These are phyloP conservation scores for Magnusiomyces fungicola DNA, from an alignment of 1,139 yeast species.

Conservation along the genomic window DNA sequence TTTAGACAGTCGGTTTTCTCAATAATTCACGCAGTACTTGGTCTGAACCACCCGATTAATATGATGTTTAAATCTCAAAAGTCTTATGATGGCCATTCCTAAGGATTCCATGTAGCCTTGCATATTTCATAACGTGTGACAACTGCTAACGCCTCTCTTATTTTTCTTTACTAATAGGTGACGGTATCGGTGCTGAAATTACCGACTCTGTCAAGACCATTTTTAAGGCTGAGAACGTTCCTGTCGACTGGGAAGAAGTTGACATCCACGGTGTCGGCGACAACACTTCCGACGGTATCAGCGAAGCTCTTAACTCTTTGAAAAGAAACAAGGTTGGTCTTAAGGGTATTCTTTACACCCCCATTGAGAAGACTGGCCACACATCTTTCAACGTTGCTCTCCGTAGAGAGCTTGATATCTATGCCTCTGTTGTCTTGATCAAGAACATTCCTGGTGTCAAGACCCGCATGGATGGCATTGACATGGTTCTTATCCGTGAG, in stretches of 20 bases:
- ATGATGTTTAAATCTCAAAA: not conserved
- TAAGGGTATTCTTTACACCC: conserved; percentile 92
- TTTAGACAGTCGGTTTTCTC: too few relatives aligned
- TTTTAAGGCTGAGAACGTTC: conserved; percentile 77
- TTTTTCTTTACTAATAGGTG: conserved; percentile 37
- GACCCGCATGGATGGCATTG: conserved; percentile 81
- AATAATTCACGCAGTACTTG: too few relatives aligned
- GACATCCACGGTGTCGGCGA: conserved; percentile 72
- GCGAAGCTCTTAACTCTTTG: conserved; percentile 83
- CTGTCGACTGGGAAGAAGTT: conserved; percentile 91
- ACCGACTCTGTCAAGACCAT: conserved; percentile 89
- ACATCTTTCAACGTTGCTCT: conserved; percentile 91
- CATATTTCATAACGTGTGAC: too few relatives aligned
- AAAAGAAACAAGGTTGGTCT: conserved; percentile 96
- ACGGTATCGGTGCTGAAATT: conserved; percentile 96
- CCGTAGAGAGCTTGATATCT: conserved; percentile 92
- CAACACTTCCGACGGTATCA: conserved; percentile 50
- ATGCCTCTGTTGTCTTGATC: conserved; percentile 87
- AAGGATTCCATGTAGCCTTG: too few relatives aligned
- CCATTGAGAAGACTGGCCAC: conserved; percentile 63
- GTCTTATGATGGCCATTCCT: not conserved
- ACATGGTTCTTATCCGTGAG: conserved; percentile 92
- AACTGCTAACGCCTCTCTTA: too few relatives aligned
- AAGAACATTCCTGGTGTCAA: conserved; percentile 93
- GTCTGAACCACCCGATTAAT: too few relatives aligned